These are phyloP conservation scores for Calonectria multiphialidica DNA, from an alignment of 2,329 filamentous ascomycete species.

Conservation along the genomic window DNA sequence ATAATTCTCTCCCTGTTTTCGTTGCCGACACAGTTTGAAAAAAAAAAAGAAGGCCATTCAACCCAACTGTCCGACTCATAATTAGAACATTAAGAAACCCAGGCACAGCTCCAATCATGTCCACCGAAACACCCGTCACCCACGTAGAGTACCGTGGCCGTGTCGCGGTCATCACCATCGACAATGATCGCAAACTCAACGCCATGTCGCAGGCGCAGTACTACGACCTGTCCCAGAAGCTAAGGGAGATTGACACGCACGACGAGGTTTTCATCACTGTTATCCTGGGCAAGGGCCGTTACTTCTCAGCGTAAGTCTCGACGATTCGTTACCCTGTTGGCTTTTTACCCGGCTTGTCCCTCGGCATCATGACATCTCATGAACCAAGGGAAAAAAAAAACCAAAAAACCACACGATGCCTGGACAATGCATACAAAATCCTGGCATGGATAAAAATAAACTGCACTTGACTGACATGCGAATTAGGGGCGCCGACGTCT, in stretches of 20 bases:
- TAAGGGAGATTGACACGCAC: constrained; percentile 82
- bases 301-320: constrained; percentile 84
- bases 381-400: background rate
- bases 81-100: background rate
- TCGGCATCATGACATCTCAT: background rate
- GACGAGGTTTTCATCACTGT: constrained; percentile 89
- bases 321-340: background rate
- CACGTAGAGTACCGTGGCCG: constrained; percentile 55
- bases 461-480: constrained; percentile 6
- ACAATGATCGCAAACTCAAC: constrained; percentile 89
- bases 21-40: no score
- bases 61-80: no score
- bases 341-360: background rate
- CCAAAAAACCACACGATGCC: background rate
- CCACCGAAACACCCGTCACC: constrained; percentile 44
- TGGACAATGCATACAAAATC: background rate
- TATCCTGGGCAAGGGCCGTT: constrained; percentile 83
- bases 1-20: background rate
- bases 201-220: constrained; percentile 80
- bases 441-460: background rate
- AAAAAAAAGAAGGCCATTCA: no score
- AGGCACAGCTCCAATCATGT: constrained; percentile 23
- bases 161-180: constrained; percentile 83
- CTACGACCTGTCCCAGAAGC: constrained; percentile 78
- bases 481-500: constrained; percentile 84